Base-by-base conservation (phyloP, 2,329 filamentous ascomycete genomes). In the Curvularia lunata region DNA sequence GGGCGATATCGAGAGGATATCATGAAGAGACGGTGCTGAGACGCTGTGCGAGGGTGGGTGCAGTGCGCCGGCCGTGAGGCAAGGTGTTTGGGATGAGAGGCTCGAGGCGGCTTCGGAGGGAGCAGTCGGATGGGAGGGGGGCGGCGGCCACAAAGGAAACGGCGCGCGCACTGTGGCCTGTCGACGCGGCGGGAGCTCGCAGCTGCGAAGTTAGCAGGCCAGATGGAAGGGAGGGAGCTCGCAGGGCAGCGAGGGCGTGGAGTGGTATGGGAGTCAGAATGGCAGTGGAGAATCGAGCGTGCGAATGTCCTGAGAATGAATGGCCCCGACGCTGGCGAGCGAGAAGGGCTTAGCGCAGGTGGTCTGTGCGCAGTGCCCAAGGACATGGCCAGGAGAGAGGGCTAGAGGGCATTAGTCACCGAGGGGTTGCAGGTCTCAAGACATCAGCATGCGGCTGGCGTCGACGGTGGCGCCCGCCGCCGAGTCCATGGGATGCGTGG, bases 21-120 rank as follows among this genome's bases (percentile, higher is more conserved):
- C 67, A 71, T 68, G 55, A 59, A 58, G 59, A 48, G 59, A 56
- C 27, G 57, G 56, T 61, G 16, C 49, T 59, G 62, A 57, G 57
- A 51, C 27, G 51, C 43, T 52, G 48, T 49, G 61, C 67, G n/a
- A 50, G 61, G 48, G 52, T 59, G 43, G 54, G 54, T 57, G 67
- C 62, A 65, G 59, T 63, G 71, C 73, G 74, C 71, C 46, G 58
- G 59, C 37, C 52, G 63, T 60, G 52, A 59, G 64, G 59, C 54
- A 61, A 37, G 43, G 53, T 49, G 66, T 61, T 62, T 62, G 27
- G 43, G 58, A 58, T 55, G 66, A 64, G 59, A 58, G 56, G 54
- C 56, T 57, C 62, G 61, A 65, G 66, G 69, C 61, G 68, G 70
- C 58, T 66, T 63, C 45, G 56, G 51, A 54, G 59, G 65, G 63